These are phyloP conservation scores for Cryptococcus sp. DNA, from an alignment of 1,284 basidiomycete genomes.

Conservation along the genomic window DNA sequence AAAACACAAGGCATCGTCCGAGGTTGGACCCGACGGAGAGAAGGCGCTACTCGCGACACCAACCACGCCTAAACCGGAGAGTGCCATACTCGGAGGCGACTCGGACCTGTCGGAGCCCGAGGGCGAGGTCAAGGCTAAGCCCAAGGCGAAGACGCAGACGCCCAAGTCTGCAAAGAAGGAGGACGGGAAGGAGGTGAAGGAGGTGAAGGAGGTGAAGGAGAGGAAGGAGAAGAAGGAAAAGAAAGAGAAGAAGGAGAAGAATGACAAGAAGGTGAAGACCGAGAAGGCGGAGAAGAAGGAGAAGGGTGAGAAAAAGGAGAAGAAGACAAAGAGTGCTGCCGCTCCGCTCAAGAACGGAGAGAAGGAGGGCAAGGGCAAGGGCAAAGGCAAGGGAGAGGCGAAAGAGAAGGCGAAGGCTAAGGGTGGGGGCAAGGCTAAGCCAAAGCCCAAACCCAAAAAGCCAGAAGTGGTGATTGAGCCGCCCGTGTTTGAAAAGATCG, in stretches of 20 bases:
- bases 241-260: background rate
- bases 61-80: background rate
- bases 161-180: no score
- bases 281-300: background rate
- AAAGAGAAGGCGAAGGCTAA: background rate
- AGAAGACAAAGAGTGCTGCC: background rate
- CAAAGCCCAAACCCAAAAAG: slow-evolving; percentile 7
- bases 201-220: background rate
- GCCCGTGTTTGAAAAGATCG: slow-evolving; percentile 29
- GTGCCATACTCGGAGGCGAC: background rate
- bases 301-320: background rate
- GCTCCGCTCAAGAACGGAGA: background rate
- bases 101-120: background rate
- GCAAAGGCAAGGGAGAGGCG: background rate
- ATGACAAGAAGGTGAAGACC: background rate
- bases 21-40: background rate
- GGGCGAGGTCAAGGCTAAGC: background rate
- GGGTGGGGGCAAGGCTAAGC: slow-evolving; percentile 1
- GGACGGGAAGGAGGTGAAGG: background rate
- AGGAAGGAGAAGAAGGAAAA: background rate
- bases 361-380: slow-evolving; percentile 1
- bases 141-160: no score
- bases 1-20: background rate
- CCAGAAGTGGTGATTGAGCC: slow-evolving; percentile 16
- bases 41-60: background rate